A percentile compares a stretch with the other conserved stretches of the same genome.
These are phyloP conservation scores for Ophiocordyceps robertsii DNA, from an alignment of 2,329 filamentous ascomycete species.

Conservation along the genomic window DNA sequence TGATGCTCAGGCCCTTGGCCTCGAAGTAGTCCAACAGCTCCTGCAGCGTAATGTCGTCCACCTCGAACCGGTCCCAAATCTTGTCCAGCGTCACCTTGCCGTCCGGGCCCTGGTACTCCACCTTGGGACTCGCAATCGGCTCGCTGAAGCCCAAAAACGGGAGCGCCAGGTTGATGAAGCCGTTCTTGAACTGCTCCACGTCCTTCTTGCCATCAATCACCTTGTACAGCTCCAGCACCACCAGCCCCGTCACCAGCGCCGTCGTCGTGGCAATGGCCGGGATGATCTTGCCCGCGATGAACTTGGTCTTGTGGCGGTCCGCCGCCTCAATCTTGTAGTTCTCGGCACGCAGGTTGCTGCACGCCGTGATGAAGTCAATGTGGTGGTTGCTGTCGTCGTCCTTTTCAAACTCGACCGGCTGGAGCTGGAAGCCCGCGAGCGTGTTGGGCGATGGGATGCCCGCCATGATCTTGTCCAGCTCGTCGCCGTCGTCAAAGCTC, in stretches of 20 bases:
- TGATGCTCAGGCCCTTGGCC: conserved; percentile 65
- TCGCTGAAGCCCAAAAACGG: conserved; percentile 99
- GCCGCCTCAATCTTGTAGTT: conserved; percentile 95
- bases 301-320: conserved; percentile 96
- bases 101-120: conserved; percentile 68
- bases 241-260: conserved; percentile 84
- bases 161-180: conserved; percentile 89
- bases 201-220: conserved; percentile 92
- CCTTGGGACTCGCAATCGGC: conserved; percentile 87
- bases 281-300: conserved; percentile 99
- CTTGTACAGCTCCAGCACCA: conserved; percentile 91
- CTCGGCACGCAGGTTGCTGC: conserved; percentile 88
- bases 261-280: conserved; percentile 97
- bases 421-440: conserved; percentile 76
- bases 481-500: conserved; percentile 57
- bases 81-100: conserved; percentile 82
- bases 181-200: conserved; percentile 98
- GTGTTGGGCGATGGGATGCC: conserved; percentile 67
- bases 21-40: conserved; percentile 77
- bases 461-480: conserved; percentile 58
- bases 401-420: conserved; percentile 95
- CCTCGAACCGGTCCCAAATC: conserved; percentile 95
- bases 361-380: conserved; percentile 97
- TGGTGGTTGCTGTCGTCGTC: conserved; percentile 96
- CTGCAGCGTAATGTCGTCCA: conserved; percentile 70